Evolutionary conservation across 495 filamentous ascomycete genomes (phyloP).

Genomic region (Daldinia loculata): DNA sequence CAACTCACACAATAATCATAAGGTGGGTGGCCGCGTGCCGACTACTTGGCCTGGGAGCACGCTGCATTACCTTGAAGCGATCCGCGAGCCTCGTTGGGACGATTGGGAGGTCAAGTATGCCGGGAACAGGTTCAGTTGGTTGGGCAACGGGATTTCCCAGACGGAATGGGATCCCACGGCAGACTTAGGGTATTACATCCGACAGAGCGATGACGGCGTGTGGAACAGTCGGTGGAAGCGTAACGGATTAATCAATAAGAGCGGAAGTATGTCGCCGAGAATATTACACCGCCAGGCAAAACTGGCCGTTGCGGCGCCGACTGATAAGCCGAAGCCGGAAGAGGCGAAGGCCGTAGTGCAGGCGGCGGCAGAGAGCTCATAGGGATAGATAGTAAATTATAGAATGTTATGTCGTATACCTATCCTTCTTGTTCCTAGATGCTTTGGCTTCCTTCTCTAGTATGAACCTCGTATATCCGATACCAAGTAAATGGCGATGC

Average conservation of each 20-base stretch:
- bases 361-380: not conserved
- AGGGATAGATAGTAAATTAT: not conserved
- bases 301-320: not conserved
- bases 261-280: not conserved
- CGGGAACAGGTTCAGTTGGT: slow-evolving; percentile 57
- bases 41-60: slow-evolving; percentile 56
- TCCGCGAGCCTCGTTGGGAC: slow-evolving; percentile 57
- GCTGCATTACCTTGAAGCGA: slow-evolving; percentile 61
- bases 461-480: no score
- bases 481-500: no score
- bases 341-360: not conserved
- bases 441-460: no score
- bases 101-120: slow-evolving; percentile 60
- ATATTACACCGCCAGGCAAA: not conserved
- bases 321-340: not conserved
- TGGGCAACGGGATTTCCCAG: slow-evolving; percentile 58
- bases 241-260: not conserved
- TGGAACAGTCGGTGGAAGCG: not conserved
- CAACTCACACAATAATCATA: slow-evolving; percentile 59
- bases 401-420: not conserved
- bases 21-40: slow-evolving; percentile 52
- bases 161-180: slow-evolving; percentile 46
- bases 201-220: slow-evolving; percentile 26
- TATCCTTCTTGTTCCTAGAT: no score
- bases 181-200: slow-evolving; percentile 45